These are phyloP conservation scores for Miamiensis avidus DNA, from an alignment of 169 alveolate genomes.

Conservation along the genomic window DNA sequence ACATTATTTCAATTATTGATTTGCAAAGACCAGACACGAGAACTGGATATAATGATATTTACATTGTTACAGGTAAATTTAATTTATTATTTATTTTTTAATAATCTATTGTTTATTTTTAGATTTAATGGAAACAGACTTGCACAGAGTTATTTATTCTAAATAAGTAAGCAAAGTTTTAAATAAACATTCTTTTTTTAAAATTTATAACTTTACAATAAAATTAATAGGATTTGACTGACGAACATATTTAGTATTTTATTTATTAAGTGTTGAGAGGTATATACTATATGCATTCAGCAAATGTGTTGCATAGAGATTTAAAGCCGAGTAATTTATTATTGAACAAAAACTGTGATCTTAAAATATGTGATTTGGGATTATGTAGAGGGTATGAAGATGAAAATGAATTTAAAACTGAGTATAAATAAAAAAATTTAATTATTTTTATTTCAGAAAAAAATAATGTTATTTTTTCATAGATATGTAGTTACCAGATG, in stretches of 20 bases:
- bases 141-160: conserved; percentile 91
- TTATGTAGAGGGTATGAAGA: conserved; percentile 81
- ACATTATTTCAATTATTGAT: conserved; percentile 76
- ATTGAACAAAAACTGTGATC: conserved; percentile 84
- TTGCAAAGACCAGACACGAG: conserved; percentile 78
- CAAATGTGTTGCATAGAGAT: conserved; percentile 87
- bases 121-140: conserved; percentile 92
- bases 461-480: conserved; percentile 36
- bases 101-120: conserved; percentile 22
- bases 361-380: conserved; percentile 89
- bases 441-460: not conserved
- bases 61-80: conserved; percentile 60
- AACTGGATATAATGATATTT: conserved; percentile 84
- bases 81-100: too few relatives aligned
- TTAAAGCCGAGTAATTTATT: conserved; percentile 85
- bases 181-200: not conserved
- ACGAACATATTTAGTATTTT: conserved; percentile 91
- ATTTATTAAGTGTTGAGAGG: conserved; percentile 86
- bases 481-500: conserved; percentile 92
- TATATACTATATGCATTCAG: conserved; percentile 81
- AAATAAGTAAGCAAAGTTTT: conserved; percentile 51
- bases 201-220: too few relatives aligned
- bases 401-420: conserved; percentile 53
- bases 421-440: not conserved
- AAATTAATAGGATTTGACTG: conserved; percentile 73